phyloP scores from a whole-genome alignment of 2,329 filamentous ascomycete genomes.

The Ophiocordyceps camponoti-leonardi region DNA sequence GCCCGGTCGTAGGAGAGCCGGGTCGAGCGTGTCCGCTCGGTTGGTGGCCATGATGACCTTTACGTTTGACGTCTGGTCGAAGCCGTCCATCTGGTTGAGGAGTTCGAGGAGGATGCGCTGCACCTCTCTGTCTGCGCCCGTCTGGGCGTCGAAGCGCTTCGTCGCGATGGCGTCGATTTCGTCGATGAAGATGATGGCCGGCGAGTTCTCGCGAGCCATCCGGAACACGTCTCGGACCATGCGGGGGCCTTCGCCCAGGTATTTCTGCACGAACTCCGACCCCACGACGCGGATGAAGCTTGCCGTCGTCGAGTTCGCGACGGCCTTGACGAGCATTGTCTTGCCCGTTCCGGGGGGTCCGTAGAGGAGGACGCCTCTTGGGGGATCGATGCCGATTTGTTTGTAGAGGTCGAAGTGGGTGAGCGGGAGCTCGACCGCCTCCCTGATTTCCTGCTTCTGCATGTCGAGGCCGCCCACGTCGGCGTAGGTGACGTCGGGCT shows the following conservation, averaged over 20 bases:
- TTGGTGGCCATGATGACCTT: conserved; percentile 99
- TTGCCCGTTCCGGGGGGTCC: conserved; percentile 92
- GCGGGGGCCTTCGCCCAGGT: conserved; percentile 88
- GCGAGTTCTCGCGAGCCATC: conserved; percentile 97
- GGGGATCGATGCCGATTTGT: conserved; percentile 97
- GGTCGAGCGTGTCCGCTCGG: conserved; percentile 90
- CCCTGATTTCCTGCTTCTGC: conserved; percentile 99
- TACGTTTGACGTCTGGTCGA: conserved; percentile 96
- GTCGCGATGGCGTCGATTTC: conserved; percentile 98
- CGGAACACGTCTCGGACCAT: conserved; percentile 99
- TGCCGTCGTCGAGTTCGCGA: conserved; percentile 94
- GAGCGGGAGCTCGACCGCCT: conserved; percentile 89
- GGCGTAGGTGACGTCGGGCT: conserved; percentile 94
- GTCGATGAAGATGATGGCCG: conserved; percentile 98
- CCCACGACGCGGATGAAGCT: conserved; percentile 97
- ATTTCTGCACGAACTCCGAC: conserved; percentile 98
- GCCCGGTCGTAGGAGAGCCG: conserved; percentile 81
- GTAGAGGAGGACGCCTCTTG: conserved; percentile 88
- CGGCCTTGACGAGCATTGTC: conserved; percentile 95
- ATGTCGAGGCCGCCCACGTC: conserved; percentile 97
- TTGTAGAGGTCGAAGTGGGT: conserved; percentile 98
- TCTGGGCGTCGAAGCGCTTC: conserved; percentile 98
- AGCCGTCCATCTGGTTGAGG: conserved; percentile 99
- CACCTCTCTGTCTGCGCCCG: conserved; percentile 91
- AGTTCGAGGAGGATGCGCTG: conserved; percentile 95